phyloP scores from a whole-genome alignment of 441 rosid genomes.

The Corymbia citriodora region DNA sequence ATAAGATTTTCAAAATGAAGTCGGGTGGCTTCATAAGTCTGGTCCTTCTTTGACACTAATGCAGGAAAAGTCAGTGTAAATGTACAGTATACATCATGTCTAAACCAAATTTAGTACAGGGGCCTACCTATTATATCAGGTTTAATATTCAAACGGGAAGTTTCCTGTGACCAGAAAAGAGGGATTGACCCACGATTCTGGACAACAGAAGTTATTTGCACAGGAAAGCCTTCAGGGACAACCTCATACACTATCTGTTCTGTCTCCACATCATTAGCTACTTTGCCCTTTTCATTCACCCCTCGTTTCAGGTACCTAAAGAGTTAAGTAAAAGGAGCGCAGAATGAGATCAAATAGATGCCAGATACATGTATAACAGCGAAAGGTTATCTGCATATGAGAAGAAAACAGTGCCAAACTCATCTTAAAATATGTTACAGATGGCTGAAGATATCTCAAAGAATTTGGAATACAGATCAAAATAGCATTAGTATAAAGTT shows the following conservation, averaged over 20 bases:
- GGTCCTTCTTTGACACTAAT: conserved; percentile 87
- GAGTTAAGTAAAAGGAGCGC: not conserved
- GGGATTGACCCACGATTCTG: conserved; percentile 99
- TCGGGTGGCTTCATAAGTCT: conserved; percentile 85
- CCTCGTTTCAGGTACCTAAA: conserved; percentile 96
- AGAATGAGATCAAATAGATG: not conserved
- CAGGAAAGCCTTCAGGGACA: conserved; percentile 65
- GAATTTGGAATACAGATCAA: not conserved
- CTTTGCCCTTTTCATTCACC: conserved; percentile 91
- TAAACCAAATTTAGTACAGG: not conserved
- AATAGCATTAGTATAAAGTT: not conserved
- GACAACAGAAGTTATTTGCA: conserved; percentile 84
- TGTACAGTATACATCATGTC: not conserved
- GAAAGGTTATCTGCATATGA: not conserved
- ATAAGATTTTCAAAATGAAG: conserved; percentile 93
- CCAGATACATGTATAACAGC: not conserved
- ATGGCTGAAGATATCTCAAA: not conserved
- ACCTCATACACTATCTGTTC: conserved; percentile 97
- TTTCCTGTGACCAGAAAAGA: conserved; percentile 98
- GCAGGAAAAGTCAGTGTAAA: conserved; percentile 6
- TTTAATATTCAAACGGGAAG: conserved; percentile 90
- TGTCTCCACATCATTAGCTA: conserved; percentile 99
- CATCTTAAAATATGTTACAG: not conserved
- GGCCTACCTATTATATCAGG: conserved; percentile 87
- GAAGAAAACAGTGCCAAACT: not conserved